These are phyloP conservation scores for Arthromyces matolae DNA, from an alignment of 768 basidiomycete genomes.

Conservation along the genomic window DNA sequence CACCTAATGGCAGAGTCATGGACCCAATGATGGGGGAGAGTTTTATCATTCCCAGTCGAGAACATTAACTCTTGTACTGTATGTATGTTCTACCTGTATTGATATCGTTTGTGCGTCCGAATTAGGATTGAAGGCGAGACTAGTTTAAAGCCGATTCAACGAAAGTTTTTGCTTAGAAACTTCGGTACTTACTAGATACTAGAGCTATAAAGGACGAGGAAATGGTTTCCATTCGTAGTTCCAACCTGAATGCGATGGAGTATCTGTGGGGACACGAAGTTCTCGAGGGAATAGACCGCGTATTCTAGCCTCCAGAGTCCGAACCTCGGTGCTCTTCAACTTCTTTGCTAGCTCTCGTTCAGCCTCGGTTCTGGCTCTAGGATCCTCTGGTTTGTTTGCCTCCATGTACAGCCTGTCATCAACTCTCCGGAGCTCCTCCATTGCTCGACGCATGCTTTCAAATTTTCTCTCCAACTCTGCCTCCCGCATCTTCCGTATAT, in stretches of 20 bases:
- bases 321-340: slow-evolving; percentile 62
- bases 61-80: slow-evolving; percentile 15
- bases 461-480: slow-evolving; percentile 75
- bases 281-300: slow-evolving; percentile 87
- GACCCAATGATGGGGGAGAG: slow-evolving; percentile 26
- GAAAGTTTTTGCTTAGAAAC: too few relatives aligned
- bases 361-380: slow-evolving; percentile 51
- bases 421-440: slow-evolving; percentile 70
- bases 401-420: slow-evolving; percentile 61
- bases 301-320: slow-evolving; percentile 71
- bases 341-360: slow-evolving; percentile 61
- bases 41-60: slow-evolving; percentile 10
- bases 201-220: slow-evolving; percentile 42
- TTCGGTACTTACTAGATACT: slow-evolving; percentile 16
- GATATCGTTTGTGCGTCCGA: neutral
- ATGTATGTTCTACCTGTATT: slow-evolving; percentile 3
- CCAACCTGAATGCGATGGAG: slow-evolving; percentile 79
- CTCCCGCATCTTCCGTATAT: slow-evolving; percentile 64
- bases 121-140: too few relatives aligned
- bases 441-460: slow-evolving; percentile 76
- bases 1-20: slow-evolving; percentile 35
- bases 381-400: slow-evolving; percentile 73
- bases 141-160: too few relatives aligned
- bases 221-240: slow-evolving; percentile 81
- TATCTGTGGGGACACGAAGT: slow-evolving; percentile 80